Base-by-base conservation (phyloP, 2,329 filamentous ascomycete genomes). In the Aspergillus pseudoviridinutans region DNA sequence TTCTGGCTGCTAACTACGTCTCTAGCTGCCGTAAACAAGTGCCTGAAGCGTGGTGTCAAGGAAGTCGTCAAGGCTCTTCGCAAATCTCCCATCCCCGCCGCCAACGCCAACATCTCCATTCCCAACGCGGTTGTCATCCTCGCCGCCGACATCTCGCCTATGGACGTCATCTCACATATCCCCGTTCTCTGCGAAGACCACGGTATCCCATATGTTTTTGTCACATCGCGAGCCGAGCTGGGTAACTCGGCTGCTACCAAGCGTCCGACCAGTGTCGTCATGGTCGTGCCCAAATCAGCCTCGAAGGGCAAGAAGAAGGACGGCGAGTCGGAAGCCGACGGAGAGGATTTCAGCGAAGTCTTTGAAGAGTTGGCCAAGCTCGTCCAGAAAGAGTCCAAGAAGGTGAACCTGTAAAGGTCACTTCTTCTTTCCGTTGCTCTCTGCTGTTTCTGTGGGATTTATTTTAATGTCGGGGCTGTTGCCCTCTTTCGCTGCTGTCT, bases 131-230 rank as follows among this genome's bases (percentile, higher is more conserved):
- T 99, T 65, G 91, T 97, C 69, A 82, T 99, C 74, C 91, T 99
- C 66, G 94, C 94, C 38, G 94, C 91, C 68, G 94, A 99, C 78
- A 97, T 99, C 80, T 96, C 91, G 54, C 94, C 94, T 64, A 93
- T 94, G 87, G 94, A 99, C 77, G 94, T 99, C 75, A 97, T 99
- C 80, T 94, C 91, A 59, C 94, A 99, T 80, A 90, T 99, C 65
- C 94, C 94, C 69, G 90, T 99, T 57, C 88, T 97, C 58, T 97
- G 94, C 84, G 94, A 99, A 80, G 93, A 97, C 79, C 92, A 97
- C 83, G 91, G 90, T 78, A 91, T 97, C 59, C 94, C 94, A 35
- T 99, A 97, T 80, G 86, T 99, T 76, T 99, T 95, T 77, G 90
- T 99, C 68, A 86, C 88, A 60, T 95, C 90, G 70, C 88, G 94